These are phyloP conservation scores for Pistacia integerrima DNA, from an alignment of 345 rosid genomes.

Conservation along the genomic window DNA sequence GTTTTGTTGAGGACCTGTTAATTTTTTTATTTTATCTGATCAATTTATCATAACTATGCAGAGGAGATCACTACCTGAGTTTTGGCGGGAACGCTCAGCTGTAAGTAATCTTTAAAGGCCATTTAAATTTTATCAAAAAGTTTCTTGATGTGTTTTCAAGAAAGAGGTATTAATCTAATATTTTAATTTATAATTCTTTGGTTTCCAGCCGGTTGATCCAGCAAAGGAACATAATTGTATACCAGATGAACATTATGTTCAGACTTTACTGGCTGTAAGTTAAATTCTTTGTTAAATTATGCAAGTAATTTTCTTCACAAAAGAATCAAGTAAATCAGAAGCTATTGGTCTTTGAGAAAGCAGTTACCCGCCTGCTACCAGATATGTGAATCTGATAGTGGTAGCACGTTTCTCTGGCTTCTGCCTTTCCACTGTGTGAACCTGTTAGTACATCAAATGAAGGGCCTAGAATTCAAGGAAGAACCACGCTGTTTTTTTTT, in stretches of 20 bases:
- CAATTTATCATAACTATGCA: slow-evolving; percentile 38
- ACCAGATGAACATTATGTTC: slow-evolving; percentile 97
- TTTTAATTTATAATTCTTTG: slow-evolving; percentile 22
- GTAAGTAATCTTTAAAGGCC: slow-evolving; percentile 50
- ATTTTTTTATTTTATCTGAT: slow-evolving; percentile 8
- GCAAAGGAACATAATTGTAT: slow-evolving; percentile 91
- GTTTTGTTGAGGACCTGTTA: slow-evolving; percentile 13
- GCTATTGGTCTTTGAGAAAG: background rate
- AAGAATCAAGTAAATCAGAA: background rate
- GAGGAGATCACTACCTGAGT: slow-evolving; percentile 87
- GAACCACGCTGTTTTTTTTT: background rate
- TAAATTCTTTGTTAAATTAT: background rate
- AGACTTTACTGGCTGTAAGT: slow-evolving; percentile 88
- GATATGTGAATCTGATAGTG: slow-evolving; percentile 5
- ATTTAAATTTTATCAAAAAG: background rate
- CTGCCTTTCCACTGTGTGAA: background rate
- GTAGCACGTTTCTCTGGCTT: background rate
- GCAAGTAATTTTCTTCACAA: background rate
- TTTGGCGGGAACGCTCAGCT: slow-evolving; percentile 84
- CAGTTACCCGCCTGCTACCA: background rate
- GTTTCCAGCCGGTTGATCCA: slow-evolving; percentile 73
- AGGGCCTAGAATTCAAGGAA: background rate
- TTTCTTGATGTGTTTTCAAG: slow-evolving; percentile 8
- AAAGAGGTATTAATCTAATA: background rate
- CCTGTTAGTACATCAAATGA: background rate